phyloP scores from a whole-genome alignment of 495 filamentous ascomycete species.

The Neurospora africana region DNA sequence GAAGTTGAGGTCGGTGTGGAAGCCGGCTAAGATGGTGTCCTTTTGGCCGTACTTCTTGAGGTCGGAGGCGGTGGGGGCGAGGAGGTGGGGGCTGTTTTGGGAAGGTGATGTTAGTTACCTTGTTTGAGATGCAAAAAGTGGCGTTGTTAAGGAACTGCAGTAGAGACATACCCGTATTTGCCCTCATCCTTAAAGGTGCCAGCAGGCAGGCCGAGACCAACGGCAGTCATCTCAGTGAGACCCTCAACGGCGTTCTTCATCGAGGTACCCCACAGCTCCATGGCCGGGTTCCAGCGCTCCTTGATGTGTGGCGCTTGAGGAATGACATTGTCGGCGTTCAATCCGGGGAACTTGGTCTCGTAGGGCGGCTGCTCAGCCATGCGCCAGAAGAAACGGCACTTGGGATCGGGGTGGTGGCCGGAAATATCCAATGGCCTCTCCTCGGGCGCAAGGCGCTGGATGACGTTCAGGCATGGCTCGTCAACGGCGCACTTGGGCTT shows the following conservation, averaged over 20 bases:
- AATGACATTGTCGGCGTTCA: slow-evolving; percentile 36
- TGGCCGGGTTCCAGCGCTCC: slow-evolving; percentile 32
- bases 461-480: slow-evolving; percentile 39
- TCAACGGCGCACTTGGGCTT: slow-evolving; percentile 45
- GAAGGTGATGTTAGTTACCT: neutral
- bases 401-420: slow-evolving; percentile 36
- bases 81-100: slow-evolving; percentile 34
- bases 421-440: slow-evolving; percentile 39
- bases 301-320: slow-evolving; percentile 31
- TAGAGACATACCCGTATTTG: slow-evolving; percentile 32
- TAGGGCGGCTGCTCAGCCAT: slow-evolving; percentile 38
- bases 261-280: slow-evolving; percentile 38
- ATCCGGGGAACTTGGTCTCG: slow-evolving; percentile 32
- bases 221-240: slow-evolving; percentile 38
- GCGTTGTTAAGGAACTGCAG: no score
- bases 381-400: slow-evolving; percentile 42
- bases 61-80: slow-evolving; percentile 41
- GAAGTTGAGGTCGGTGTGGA: slow-evolving; percentile 46
- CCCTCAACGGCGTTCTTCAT: slow-evolving; percentile 43
- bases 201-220: slow-evolving; percentile 35
- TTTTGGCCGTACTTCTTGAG: slow-evolving; percentile 34
- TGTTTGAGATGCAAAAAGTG: neutral
- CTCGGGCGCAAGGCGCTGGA: slow-evolving; percentile 32
- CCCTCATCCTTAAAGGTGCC: slow-evolving; percentile 36
- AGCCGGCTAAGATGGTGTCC: slow-evolving; percentile 42